Percentiles rank a stretch among this genome's conserved stretches.
Evolutionary conservation across 2,329 filamentous ascomycete species (phyloP).

Genomic region (Geosmithia putterillii): DNA sequence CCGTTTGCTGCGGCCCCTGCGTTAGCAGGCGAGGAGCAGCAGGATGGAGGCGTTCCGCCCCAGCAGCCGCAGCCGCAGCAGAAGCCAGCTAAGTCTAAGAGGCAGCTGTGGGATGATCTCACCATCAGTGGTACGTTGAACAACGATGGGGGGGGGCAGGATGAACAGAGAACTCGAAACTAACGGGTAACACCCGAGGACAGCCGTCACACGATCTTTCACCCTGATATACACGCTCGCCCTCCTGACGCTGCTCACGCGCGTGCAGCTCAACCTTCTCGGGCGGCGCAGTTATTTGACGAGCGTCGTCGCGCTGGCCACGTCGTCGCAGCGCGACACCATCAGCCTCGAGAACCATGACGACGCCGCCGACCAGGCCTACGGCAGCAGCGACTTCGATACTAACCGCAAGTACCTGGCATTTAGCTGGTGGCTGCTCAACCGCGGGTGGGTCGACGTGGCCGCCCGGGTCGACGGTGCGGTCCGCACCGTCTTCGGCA

Average conservation of each 20-base stretch:
- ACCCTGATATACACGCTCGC: slow-evolving; percentile 86
- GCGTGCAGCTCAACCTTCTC: slow-evolving; percentile 93
- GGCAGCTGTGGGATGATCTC: slow-evolving; percentile 93
- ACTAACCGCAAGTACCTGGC: slow-evolving; percentile 91
- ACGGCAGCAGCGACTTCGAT: slow-evolving; percentile 87
- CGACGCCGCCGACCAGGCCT: slow-evolving; percentile 63
- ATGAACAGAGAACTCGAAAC: background rate
- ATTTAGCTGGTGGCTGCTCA: slow-evolving; percentile 96
- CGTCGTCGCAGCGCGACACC: slow-evolving; percentile 56
- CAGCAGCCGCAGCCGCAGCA: slow-evolving; percentile 4
- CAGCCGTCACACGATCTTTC: slow-evolving; percentile 82
- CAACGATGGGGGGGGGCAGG: background rate
- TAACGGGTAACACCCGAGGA: background rate
- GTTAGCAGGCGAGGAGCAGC: slow-evolving; percentile 18
- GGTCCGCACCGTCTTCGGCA: slow-evolving; percentile 82
- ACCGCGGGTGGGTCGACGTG: slow-evolving; percentile 76
- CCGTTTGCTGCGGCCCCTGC: slow-evolving; percentile 30
- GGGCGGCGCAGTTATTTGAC: slow-evolving; percentile 92
- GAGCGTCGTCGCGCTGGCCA: slow-evolving; percentile 83
- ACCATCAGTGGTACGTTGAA: slow-evolving; percentile 79
- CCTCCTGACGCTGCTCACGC: slow-evolving; percentile 80
- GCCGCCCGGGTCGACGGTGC: slow-evolving; percentile 73
- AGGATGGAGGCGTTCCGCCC: slow-evolving; percentile 21
- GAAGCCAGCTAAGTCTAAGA: slow-evolving; percentile 64
- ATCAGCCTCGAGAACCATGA: slow-evolving; percentile 92